phyloP scores from a whole-genome alignment of 805 yeast species.

The Lipomyces sp. region DNA sequence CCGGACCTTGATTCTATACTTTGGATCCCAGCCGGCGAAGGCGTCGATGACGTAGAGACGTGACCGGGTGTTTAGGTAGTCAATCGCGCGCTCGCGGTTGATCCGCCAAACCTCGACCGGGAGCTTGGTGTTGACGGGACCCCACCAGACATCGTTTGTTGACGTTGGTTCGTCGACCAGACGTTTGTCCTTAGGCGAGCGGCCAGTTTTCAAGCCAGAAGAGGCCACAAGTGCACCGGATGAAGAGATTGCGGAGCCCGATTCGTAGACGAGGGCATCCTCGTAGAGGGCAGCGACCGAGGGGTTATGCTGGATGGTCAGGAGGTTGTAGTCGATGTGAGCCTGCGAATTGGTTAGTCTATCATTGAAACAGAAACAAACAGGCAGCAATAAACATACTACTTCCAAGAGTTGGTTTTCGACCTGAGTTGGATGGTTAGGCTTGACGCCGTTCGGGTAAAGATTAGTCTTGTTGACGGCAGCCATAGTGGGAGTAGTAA shows the following conservation, averaged over 20 bases:
- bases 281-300: slow-evolving; percentile 92
- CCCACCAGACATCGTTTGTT: slow-evolving; percentile 93
- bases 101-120: slow-evolving; percentile 93
- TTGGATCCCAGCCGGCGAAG: slow-evolving; percentile 98
- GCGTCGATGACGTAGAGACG: slow-evolving; percentile 95
- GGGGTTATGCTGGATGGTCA: slow-evolving; percentile 72
- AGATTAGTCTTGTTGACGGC: slow-evolving; percentile 50
- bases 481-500: slow-evolving; percentile 11
- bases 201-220: slow-evolving; percentile 95
- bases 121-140: slow-evolving; percentile 95
- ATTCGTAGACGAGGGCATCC: slow-evolving; percentile 83
- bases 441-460: slow-evolving; percentile 52
- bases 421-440: slow-evolving; percentile 48
- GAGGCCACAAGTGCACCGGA: slow-evolving; percentile 95
- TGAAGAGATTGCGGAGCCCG: slow-evolving; percentile 87
- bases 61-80: slow-evolving; percentile 93
- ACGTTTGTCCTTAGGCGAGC: slow-evolving; percentile 98
- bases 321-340: slow-evolving; percentile 51
- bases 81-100: slow-evolving; percentile 94
- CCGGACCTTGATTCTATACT: slow-evolving; percentile 93
- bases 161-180: slow-evolving; percentile 94
- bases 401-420: slow-evolving; percentile 49
- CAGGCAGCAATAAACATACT: slow-evolving; percentile 16
- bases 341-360: slow-evolving; percentile 39
- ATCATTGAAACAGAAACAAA: background rate